Evolutionary conservation across 176 grass and related monocot species (phyloP).

Genomic region (Coix lacrymajobi): DNA sequence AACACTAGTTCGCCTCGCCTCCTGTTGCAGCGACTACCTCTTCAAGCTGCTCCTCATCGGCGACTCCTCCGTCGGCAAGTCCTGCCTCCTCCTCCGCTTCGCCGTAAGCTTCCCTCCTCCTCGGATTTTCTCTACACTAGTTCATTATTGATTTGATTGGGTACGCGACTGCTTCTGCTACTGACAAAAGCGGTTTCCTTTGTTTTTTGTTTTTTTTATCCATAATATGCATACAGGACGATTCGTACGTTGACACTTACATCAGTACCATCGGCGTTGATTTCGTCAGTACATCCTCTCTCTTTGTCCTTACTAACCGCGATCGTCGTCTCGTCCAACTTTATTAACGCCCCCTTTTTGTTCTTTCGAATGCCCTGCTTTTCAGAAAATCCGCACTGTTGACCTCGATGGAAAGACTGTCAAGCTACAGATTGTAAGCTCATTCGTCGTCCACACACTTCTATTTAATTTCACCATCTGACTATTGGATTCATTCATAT

Average conservation of each 20-base stretch:
- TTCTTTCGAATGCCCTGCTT: not conserved
- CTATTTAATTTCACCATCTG: not conserved
- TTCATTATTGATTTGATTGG: not conserved
- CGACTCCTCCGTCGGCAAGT: constrained; percentile 94
- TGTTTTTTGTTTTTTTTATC: not conserved
- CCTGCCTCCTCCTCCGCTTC: constrained; percentile 87
- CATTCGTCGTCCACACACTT: not conserved
- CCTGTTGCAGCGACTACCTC: constrained; percentile 81
- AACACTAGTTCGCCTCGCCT: not conserved
- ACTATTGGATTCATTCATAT: not conserved
- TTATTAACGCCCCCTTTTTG: too few relatives aligned
- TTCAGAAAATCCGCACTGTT: constrained; percentile 84
- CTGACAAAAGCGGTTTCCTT: not conserved
- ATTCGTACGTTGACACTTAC: constrained; percentile 85
- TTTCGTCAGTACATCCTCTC: constrained; percentile 59
- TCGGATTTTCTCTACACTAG: too few relatives aligned
- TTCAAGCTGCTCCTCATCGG: constrained; percentile 99
- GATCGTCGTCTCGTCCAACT: not conserved
- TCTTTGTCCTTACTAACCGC: not conserved
- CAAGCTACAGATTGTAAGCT: constrained; percentile 88
- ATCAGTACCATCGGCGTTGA: constrained; percentile 97
- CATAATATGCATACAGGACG: constrained; percentile 47
- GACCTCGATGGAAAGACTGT: constrained; percentile 81
- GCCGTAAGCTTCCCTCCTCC: constrained; percentile 24
- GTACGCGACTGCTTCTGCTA: not conserved